These are phyloP conservation scores for Cyclotella baltica DNA, from an alignment of 108 stramenopile genomes.

Conservation along the genomic window DNA sequence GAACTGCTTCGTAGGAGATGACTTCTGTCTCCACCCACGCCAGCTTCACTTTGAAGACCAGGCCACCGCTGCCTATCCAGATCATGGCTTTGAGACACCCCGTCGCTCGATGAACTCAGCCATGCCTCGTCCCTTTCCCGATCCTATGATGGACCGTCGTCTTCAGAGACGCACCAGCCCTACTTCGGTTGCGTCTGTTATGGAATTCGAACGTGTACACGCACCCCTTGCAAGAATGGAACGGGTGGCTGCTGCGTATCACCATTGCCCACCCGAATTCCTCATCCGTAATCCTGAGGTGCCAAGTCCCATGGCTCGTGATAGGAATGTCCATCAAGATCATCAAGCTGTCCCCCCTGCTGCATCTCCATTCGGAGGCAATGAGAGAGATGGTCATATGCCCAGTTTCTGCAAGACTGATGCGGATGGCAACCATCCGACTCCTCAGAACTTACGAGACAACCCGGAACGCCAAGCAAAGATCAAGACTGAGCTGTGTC, in stretches of 20 bases:
- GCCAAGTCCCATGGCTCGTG: not conserved
- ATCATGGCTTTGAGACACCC: constrained; percentile 4
- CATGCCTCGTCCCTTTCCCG: not conserved
- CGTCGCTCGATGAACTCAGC: not conserved
- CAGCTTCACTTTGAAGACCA: not conserved
- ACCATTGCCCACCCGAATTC: not conserved
- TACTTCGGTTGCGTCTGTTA: not conserved
- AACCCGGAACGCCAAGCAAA: constrained; percentile 43
- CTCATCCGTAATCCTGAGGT: not conserved
- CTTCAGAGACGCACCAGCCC: not conserved
- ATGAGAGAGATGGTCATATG: not conserved
- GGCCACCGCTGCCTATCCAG: not conserved
- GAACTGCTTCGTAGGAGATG: not conserved
- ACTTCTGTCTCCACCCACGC: not conserved
- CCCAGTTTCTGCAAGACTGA: not conserved
- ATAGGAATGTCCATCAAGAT: not conserved
- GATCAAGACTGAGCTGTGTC: constrained; percentile 44
- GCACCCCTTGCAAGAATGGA: not conserved
- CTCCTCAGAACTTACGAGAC: constrained; percentile 45
- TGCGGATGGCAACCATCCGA: constrained; percentile 17
- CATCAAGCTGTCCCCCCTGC: not conserved
- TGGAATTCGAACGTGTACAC: constrained; percentile 5
- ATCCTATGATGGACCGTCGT: not conserved
- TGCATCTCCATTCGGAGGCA: not conserved
- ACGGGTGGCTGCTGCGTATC: too few relatives aligned